phyloP scores from a whole-genome alignment of 352 stramenopile genomes.

The Globisporangium rhizosaccharum region DNA sequence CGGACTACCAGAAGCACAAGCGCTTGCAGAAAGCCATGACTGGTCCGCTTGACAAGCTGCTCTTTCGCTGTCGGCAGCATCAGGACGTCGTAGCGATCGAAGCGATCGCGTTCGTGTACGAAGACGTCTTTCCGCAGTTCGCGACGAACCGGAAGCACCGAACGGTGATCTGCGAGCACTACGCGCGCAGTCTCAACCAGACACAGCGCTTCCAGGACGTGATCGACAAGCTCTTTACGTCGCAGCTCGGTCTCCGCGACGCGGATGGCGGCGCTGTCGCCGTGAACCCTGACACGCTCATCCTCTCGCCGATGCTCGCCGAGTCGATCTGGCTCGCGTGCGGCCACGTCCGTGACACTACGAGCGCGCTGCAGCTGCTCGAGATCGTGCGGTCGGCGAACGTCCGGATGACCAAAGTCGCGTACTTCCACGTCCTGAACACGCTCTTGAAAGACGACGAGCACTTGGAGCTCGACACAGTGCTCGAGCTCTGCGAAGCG shows the following conservation, averaged over 20 bases:
- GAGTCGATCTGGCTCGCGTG: slow-evolving; percentile 49
- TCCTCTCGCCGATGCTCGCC: slow-evolving; percentile 36
- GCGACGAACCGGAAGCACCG: slow-evolving; percentile 32
- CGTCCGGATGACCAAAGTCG: slow-evolving; percentile 39
- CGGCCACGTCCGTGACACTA: slow-evolving; percentile 36
- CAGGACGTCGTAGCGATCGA: slow-evolving; percentile 41
- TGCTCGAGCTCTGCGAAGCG: slow-evolving; percentile 51
- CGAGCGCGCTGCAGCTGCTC: slow-evolving; percentile 26
- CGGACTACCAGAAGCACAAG: slow-evolving; percentile 24
- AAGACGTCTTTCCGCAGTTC: slow-evolving; percentile 52
- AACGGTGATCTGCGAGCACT: slow-evolving; percentile 44
- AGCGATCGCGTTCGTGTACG: slow-evolving; percentile 39
- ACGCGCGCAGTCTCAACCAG: slow-evolving; percentile 41
- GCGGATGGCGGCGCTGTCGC: background rate
- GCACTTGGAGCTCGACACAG: slow-evolving; percentile 35
- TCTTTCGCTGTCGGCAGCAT: slow-evolving; percentile 26
- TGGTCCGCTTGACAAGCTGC: slow-evolving; percentile 40
- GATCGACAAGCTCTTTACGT: slow-evolving; percentile 33
- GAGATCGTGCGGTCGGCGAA: slow-evolving; percentile 23
- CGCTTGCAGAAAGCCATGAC: slow-evolving; percentile 47
- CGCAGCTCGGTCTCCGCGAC: slow-evolving; percentile 13
- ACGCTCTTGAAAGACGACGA: slow-evolving; percentile 50
- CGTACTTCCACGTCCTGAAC: slow-evolving; percentile 57
- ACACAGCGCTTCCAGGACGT: slow-evolving; percentile 51
- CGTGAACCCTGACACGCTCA: slow-evolving; percentile 8